phyloP scores from a whole-genome alignment of 2,329 filamentous ascomycete species.

The Sclerotinia borealis region DNA sequence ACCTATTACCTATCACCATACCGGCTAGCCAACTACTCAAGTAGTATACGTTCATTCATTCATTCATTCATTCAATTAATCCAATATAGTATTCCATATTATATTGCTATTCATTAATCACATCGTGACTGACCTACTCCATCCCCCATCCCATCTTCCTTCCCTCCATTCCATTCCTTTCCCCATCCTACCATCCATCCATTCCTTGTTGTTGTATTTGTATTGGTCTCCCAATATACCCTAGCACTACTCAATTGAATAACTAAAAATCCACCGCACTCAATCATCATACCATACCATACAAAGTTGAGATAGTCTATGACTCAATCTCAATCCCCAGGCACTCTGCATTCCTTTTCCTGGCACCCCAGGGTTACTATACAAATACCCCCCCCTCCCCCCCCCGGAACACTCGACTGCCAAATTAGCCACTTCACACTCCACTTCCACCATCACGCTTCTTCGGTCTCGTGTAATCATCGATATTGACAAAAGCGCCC shows the following conservation, averaged over 20 bases:
- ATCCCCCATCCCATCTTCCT: not conserved
- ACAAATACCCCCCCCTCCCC: not conserved
- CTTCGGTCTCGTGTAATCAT: slow-evolving; percentile 31
- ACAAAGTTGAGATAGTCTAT: not conserved
- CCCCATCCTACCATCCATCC: not conserved
- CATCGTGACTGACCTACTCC: too few relatives aligned
- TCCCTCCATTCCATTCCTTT: not conserved
- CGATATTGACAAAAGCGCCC: slow-evolving; percentile 74
- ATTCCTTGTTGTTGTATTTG: too few relatives aligned
- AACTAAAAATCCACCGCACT: too few relatives aligned
- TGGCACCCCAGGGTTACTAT: not conserved
- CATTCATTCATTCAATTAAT: too few relatives aligned
- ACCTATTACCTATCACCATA: too few relatives aligned
- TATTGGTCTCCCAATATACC: too few relatives aligned
- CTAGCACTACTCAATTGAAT: too few relatives aligned
- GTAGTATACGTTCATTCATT: too few relatives aligned
- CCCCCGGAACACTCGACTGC: too few relatives aligned
- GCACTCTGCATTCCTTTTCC: not conserved
- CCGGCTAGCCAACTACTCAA: too few relatives aligned
- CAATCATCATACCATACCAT: not conserved
- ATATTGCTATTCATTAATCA: too few relatives aligned
- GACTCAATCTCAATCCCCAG: not conserved
- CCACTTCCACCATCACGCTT: not conserved
- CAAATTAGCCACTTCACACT: not conserved
- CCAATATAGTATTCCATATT: too few relatives aligned